A percentile compares a stretch with the other conserved stretches of the same genome.
phyloP scores from a whole-genome alignment of 2,329 filamentous ascomycete species.

The Hypoxylon sp. region DNA sequence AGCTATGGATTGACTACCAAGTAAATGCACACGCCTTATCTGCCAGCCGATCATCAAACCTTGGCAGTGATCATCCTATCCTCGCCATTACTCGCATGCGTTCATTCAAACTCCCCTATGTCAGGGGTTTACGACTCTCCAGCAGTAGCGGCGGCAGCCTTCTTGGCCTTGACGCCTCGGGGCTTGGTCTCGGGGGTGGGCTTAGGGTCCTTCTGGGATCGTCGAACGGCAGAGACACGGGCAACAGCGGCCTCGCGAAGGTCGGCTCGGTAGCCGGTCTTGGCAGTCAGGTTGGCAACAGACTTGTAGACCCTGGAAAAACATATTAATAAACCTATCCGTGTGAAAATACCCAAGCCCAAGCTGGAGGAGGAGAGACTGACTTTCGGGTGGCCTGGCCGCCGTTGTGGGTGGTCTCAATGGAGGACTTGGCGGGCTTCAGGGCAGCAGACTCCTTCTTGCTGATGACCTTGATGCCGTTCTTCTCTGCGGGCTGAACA shows the following conservation, averaged over 20 bases:
- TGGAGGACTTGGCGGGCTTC: conserved; percentile 74
- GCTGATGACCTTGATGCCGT: conserved; percentile 80
- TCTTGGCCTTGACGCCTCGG: conserved; percentile 81
- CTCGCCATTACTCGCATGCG: conserved; percentile 1
- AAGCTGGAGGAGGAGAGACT: conserved; percentile 50
- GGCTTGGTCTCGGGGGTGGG: conserved; percentile 75
- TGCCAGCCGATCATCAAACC: conserved; percentile 36
- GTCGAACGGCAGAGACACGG: conserved; percentile 85
- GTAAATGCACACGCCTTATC: conserved; percentile 35
- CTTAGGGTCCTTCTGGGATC: conserved; percentile 82
- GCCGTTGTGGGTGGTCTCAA: conserved; percentile 73
- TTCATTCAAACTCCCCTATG: too few species aligned
- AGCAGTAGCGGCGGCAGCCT: conserved; percentile 67
- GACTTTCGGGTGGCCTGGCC: conserved; percentile 83
- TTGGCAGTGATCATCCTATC: conserved; percentile 31
- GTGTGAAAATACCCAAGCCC: background rate
- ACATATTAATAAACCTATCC: conserved; percentile 5
- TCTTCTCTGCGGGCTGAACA: conserved; percentile 77
- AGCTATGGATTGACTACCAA: conserved; percentile 39
- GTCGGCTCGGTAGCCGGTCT: conserved; percentile 85
- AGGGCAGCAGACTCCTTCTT: conserved; percentile 80
- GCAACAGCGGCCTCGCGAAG: conserved; percentile 81
- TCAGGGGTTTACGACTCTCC: conserved; percentile 51
- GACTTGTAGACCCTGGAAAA: conserved; percentile 80
- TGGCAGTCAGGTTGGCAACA: conserved; percentile 83